A percentile compares a stretch with the other conserved stretches of the same genome.
Evolutionary conservation across 805 yeast genomes (phyloP).

Genomic region (Kodamaea nitidulidarum): DNA sequence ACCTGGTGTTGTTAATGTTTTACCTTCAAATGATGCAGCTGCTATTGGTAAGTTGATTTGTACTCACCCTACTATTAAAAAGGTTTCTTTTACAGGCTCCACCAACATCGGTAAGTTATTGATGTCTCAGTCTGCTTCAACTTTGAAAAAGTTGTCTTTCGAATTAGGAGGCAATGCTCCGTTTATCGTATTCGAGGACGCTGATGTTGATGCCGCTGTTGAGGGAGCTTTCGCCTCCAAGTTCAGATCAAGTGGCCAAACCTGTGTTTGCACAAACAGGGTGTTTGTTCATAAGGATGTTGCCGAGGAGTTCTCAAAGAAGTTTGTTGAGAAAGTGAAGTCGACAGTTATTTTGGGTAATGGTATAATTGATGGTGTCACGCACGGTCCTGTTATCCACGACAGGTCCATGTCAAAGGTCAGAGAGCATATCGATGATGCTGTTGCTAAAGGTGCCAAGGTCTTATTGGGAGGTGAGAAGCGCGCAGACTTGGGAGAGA

Average conservation of each 20-base stretch:
- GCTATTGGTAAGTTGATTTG: conserved; percentile 52
- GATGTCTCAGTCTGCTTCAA: conserved; percentile 55
- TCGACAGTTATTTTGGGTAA: conserved; percentile 52
- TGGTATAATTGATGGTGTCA: conserved; percentile 53
- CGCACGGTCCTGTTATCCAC: conserved; percentile 77
- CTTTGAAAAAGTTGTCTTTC: conserved; percentile 66
- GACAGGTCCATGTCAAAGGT: conserved; percentile 61
- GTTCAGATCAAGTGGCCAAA: conserved; percentile 75
- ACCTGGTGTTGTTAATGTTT: conserved; percentile 60
- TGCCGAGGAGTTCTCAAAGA: conserved; percentile 57
- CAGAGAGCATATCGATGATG: conserved; percentile 59
- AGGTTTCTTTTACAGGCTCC: conserved; percentile 76
- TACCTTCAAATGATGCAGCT: conserved; percentile 47
- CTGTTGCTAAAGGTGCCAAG: conserved; percentile 60
- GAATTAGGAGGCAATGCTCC: conserved; percentile 86
- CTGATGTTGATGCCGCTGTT: conserved; percentile 62
- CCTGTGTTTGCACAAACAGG: conserved; percentile 78
- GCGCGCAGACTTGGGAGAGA: conserved; percentile 53
- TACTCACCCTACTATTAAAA: conserved; percentile 49
- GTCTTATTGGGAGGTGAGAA: conserved; percentile 58
- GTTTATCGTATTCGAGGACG: conserved; percentile 69
- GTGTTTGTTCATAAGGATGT: conserved; percentile 59
- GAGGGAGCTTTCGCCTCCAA: conserved; percentile 63
- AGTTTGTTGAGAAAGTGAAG: conserved; percentile 39
- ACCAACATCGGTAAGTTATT: conserved; percentile 68